These are phyloP conservation scores for Neofusicoccum laricinum DNA, from an alignment of 2,329 filamentous ascomycete species.

Conservation along the genomic window DNA sequence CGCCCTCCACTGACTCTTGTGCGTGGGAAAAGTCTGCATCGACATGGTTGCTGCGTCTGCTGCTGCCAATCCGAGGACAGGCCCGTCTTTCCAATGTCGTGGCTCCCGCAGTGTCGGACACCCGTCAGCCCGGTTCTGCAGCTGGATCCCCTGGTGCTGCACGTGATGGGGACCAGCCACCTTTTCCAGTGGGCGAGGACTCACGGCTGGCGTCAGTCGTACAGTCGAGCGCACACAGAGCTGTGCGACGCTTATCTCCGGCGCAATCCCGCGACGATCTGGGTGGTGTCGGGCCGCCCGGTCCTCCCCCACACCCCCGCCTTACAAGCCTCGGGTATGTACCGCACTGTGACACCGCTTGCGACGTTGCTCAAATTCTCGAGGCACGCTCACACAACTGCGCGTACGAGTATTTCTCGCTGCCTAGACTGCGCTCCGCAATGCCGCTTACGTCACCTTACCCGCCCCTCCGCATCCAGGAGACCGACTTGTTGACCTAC, in stretches of 20 bases:
- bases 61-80: background rate
- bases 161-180: too few species aligned
- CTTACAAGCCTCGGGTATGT: background rate
- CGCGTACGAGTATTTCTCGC: too few species aligned
- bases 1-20: background rate
- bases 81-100: background rate
- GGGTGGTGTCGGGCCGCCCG: background rate
- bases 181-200: too few species aligned
- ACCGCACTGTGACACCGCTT: too few species aligned
- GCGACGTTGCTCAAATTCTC: too few species aligned
- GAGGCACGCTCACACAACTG: too few species aligned
- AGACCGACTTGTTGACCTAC: conserved; percentile 42
- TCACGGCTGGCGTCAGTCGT: too few species aligned
- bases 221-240: too few species aligned
- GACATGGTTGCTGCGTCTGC: background rate
- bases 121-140: background rate
- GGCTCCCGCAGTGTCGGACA: background rate
- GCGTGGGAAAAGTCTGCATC: background rate
- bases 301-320: background rate
- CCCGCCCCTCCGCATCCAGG: conserved; percentile 64
- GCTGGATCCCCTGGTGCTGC: background rate
- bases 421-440: background rate
- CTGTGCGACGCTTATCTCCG: background rate
- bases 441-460: conserved; percentile 74
- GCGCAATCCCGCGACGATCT: background rate